These are phyloP conservation scores for Casaregolazyma lundiana DNA, from an alignment of 1,139 yeast genomes.

Conservation along the genomic window DNA sequence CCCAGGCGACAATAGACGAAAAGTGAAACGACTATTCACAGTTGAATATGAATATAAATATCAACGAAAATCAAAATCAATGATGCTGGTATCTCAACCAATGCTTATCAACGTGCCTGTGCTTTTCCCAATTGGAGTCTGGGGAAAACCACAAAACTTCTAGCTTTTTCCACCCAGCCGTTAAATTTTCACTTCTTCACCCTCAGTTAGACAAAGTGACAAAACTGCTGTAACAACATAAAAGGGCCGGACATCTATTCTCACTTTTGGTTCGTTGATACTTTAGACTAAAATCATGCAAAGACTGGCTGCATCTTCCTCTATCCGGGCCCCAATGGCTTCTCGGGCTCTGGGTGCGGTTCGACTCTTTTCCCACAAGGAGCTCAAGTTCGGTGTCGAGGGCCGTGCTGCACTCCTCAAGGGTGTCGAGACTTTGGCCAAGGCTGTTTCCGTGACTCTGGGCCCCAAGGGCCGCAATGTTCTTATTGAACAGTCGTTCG, in stretches of 20 bases:
- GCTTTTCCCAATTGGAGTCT: no score
- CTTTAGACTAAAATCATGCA: slow-evolving; percentile 21
- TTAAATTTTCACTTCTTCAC: slow-evolving; percentile 10
- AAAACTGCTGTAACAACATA: neutral
- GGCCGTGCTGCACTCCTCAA: slow-evolving; percentile 94
- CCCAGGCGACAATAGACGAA: no score
- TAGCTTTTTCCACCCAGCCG: slow-evolving; percentile 3
- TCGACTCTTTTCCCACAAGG: slow-evolving; percentile 68
- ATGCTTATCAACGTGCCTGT: no score
- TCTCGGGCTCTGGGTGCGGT: slow-evolving; percentile 21
- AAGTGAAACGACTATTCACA: no score
- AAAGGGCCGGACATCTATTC: neutral
- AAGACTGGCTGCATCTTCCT: slow-evolving; percentile 25
- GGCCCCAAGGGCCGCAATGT: slow-evolving; percentile 99
- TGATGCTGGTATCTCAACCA: neutral
- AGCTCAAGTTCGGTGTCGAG: slow-evolving; percentile 95
- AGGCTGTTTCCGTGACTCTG: slow-evolving; percentile 93
- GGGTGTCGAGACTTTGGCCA: slow-evolving; percentile 96
- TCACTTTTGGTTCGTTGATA: neutral
- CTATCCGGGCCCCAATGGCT: slow-evolving; percentile 18
- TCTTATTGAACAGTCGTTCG: slow-evolving; percentile 93
- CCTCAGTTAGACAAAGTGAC: neutral
- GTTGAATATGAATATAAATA: no score
- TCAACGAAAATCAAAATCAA: no score
- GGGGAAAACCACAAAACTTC: neutral